phyloP scores from a whole-genome alignment of 2,329 filamentous ascomycete species.

The Xylaria hypoxylon region DNA sequence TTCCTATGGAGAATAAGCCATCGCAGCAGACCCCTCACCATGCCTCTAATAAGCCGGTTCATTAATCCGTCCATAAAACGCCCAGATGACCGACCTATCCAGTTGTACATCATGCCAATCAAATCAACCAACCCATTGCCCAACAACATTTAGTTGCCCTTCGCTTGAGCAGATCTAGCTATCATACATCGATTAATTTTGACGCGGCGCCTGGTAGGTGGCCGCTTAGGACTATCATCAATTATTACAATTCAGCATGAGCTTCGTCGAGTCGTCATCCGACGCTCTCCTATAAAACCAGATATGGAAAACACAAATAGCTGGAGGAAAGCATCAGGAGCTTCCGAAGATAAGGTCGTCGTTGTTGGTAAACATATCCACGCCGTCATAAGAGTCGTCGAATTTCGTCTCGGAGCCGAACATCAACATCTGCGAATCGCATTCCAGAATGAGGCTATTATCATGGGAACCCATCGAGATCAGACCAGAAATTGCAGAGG shows the following conservation, averaged over 20 bases:
- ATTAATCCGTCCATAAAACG: conserved; percentile 28
- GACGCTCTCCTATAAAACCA: neutral
- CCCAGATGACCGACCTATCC: conserved; percentile 11
- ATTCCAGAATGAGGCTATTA: conserved; percentile 62
- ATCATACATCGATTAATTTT: conserved; percentile 28
- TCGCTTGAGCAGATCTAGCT: neutral
- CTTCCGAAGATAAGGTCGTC: conserved; percentile 66
- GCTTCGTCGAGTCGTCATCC: conserved; percentile 13
- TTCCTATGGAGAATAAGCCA: conserved; percentile 14
- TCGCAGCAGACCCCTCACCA: neutral
- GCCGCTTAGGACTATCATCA: neutral
- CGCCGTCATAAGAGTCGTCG: conserved; percentile 62
- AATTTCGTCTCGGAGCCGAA: conserved; percentile 60
- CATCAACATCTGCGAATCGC: conserved; percentile 61
- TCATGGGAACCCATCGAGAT: conserved; percentile 54
- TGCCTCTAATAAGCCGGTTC: conserved; percentile 22
- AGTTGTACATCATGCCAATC: conserved; percentile 13
- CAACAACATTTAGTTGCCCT: neutral
- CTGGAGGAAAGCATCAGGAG: conserved; percentile 20
- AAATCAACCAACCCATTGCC: conserved; percentile 23
- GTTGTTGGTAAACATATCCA: conserved; percentile 63
- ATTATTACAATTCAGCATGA: conserved; percentile 30
- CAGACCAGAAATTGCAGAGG: conserved; percentile 46
- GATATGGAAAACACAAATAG: neutral
- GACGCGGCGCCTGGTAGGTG: neutral